Base-by-base conservation (phyloP, 1,139 yeast genomes). In the Saccharomyces hybrid region DNA sequence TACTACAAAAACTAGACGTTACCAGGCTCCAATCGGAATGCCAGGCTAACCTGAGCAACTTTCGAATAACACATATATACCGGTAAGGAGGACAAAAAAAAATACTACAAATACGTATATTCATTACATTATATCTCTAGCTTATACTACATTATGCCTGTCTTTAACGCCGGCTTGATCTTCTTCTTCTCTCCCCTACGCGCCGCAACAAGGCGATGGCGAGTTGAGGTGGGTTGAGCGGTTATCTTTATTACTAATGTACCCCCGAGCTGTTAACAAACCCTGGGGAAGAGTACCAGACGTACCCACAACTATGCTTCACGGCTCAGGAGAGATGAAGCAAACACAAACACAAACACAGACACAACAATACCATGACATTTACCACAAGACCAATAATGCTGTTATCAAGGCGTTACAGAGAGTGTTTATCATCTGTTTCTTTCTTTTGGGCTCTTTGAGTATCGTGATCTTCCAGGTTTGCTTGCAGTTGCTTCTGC, bases 1-100 rank as follows among this genome's bases (percentile, higher is more conserved):
- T 90, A 88, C 69, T 86, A 82, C 74, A 51, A 27, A 27, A 82
- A 81, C 34, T 31, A 31, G 34, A 31, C 34, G 34, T 31, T 11
- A 31, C 34, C 21, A 31, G 34, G 34, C 34, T 31, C 34, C 4
- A 31, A 31, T 2, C 34, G 32, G 9, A 29, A 29, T 6, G 32
- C 34, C 34, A 31, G 34, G 6, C 5, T 16, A 31, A 31, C 34
- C 34, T 31, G 3, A 4, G 34, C 5, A 31, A 31, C 14, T 31
- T 31, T 31, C 34, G 6, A 4, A 31, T 2, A 31, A 24, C 4
- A 24, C 26, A 24, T 24, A 24, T 24, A 24, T 24, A 24, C 26
- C 26, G 6, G 26, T 24, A 5, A 24, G 1, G 26, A 4, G 6
- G 26, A 24, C 26, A 27, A 14, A 29, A 24, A 26, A 41, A 3